Evolutionary conservation across 345 rosid species (phyloP), one percentile per base, ranked within the genome.

Genomic region (Hibiscus tridactylites): DNA sequence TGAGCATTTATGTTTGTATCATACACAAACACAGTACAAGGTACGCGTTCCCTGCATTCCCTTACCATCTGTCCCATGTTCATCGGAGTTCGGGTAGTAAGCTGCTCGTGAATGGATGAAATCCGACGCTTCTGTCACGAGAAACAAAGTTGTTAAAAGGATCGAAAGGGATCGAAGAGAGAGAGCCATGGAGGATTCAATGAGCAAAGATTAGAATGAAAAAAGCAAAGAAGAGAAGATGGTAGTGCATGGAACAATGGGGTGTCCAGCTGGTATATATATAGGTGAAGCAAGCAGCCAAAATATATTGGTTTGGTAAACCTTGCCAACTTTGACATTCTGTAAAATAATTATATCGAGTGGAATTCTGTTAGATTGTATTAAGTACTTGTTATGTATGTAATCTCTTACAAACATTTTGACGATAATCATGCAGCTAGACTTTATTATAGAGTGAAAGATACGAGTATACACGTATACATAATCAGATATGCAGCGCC

Each of bases 321-420:
- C n/a, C n/a, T 56, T 58, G 59, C 79, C 76, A 44, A 54, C 62
- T 79, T 79, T 81, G 82, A 77, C 80, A 62, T 72, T 83, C 68
- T 50, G 19, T 67, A 21, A 37, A 73, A 24, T n/a, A 9, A 49
- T 52, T n/a, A 35, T 61, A 31, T 16, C 2, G 3, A 68, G 75
- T 71, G 67, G 72, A 73, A 47, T 61, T 66, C 63, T 73, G 31
- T 24, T 75, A 29, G 24, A 53, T 53, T 75, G 33, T 37, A n/a
- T 26, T 33, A 72, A 47, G 29, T 62, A 74, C 66, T 31, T 44
- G 17, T 61, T 66, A 54, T 57, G 17, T 31, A 39, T 49, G 68
- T 74, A 65, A 26, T 76, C 42, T 26, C 59, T 37, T 21, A 39
- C 31, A 2, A 19, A 11, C n/a, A 73, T 29, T 42, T 44, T 60